Conservation (phyloP, 164 flowering plant species). For the Taxillus chinensis region DNA sequence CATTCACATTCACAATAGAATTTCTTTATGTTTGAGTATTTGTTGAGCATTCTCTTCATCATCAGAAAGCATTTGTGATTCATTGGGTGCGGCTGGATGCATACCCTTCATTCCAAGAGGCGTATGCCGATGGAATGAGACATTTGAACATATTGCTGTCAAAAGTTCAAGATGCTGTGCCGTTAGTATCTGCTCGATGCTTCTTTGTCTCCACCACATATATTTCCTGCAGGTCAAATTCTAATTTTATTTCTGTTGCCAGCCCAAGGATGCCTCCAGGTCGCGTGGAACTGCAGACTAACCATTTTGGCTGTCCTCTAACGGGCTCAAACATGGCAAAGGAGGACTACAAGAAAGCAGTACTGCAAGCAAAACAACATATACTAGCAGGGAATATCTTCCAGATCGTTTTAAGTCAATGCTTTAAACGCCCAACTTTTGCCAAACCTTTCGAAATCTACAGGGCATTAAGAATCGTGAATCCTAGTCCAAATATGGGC, state of each 20-base stretch:
- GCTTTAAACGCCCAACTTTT: conserved; percentile 85
- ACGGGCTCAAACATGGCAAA: conserved; percentile 64
- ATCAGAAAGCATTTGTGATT: conserved; percentile 77
- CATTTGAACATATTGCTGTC: conserved; percentile 48
- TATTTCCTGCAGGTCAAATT: background rate
- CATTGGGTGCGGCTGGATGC: conserved; percentile 83
- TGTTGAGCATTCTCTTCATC: background rate
- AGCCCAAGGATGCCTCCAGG: conserved; percentile 79
- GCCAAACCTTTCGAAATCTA: conserved; percentile 95
- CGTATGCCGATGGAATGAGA: conserved; percentile 59
- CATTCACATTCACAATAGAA: no score
- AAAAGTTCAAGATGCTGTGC: conserved; percentile 53
- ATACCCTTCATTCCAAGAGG: conserved; percentile 55
- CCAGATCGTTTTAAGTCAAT: conserved; percentile 91
- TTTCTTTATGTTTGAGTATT: background rate
- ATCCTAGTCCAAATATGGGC: conserved; percentile 94
- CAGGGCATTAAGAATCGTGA: conserved; percentile 84
- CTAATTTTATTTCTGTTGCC: conserved; percentile 15
- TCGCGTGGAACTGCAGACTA: conserved; percentile 43
- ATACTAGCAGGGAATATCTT: conserved; percentile 91
- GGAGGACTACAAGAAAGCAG: conserved; percentile 69
- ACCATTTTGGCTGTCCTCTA: conserved; percentile 56
- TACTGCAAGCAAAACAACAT: conserved; percentile 78
- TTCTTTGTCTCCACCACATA: background rate
- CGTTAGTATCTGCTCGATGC: conserved; percentile 38